Base-by-base conservation (phyloP, 2,329 filamentous ascomycete genomes). In the Torrubiellomyces zombiae region DNA sequence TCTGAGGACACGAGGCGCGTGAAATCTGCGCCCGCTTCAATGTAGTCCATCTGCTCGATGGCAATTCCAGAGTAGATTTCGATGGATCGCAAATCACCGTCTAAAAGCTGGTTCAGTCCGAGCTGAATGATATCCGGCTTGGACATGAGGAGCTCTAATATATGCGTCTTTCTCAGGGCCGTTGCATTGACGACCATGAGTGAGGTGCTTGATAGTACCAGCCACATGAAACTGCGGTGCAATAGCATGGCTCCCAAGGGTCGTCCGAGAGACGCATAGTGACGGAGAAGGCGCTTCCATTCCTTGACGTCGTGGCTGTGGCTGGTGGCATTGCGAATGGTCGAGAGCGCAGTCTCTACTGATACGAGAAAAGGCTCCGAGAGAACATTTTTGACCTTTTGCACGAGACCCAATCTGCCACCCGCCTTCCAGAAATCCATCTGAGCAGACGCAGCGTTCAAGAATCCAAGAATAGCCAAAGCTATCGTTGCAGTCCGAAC, bases 21-120 rank as follows among this genome's bases (percentile, higher is more conserved):
- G 46, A 93, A 95, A 49, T 95, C 89, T 2, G 82, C 76, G 30
- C 80, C 80, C 24, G 83, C 82, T 36, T 95, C 85, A 12, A 98
- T 59, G 25, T 85, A 69, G 38, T 75, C 72, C 60, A 95, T 81
- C 44, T 92, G 78, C 32, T 92, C 78, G 8, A 70, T 61, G 17
- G 83, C 75, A 35, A 92, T 68, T 23, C 67, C 67, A 2, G 79
- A 70, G 34, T 89, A 67, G 7, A 60, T 56, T 33, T 75, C 67
- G 19, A 77, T 54, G 0, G 63, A 68, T 22, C 50, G 55, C 29
- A 60, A 58, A 32, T 74, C 64, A 4, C 53, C 57, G 26, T 72
- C 63, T 1, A 50, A 47, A 24, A 50, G 52, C 21, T 43, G 49
- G 4, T 26, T 32, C 21, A 28, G 30, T 20, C 25, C 33, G 13